Evolutionary conservation across 177 flowering plant genomes (phyloP), one percentile per base, ranked within the genome.

Genomic region (Vitis hybrid): DNA sequence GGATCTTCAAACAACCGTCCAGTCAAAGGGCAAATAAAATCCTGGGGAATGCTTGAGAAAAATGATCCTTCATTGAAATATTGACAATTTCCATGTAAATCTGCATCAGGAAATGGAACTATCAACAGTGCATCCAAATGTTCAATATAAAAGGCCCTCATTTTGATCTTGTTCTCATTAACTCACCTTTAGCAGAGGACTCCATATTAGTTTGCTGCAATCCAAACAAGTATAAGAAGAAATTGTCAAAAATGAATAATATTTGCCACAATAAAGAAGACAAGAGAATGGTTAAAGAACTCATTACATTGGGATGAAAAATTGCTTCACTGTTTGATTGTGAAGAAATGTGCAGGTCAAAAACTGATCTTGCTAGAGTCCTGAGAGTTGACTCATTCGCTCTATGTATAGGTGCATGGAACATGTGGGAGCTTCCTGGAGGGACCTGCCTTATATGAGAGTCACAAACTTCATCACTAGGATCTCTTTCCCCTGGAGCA

Each of bases 1-100:
- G 94, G 97, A 32, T 89, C 89, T 74, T 86, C 86, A 79, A 88
- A 85, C 73, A 89, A 62, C 76, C 77, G 77, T 54, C 87, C 87
- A 40, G 85, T 88, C 49, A 91, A 59, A 64, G 97, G 94, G 71
- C 97, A 91, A 34, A 81, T 70, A 65, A 88, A 89, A 30, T 87
- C 89, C 64, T 77, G 73, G 3, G 90, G 89, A 48, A 81, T 80
- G 73, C 76, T 83, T n/a, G 81, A 67, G 78, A 78, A 78, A 66
- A 70, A 75, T 10, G 79, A 69, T 70, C 34, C 79, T 70, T 73
- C 78, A 56, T 76, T 79, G 65, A 69, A 69, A 69, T 60, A 66
- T 56, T 77, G 77, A 65, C 51, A 58, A 56, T 49, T 71, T 66
- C 55, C 81, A 65, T 68, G 64, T 23, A 70, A 62, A 67, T 72